Evolutionary conservation across 2,329 filamentous ascomycete species (phyloP).

Genomic region (Arthrobotrys megalospora): DNA sequence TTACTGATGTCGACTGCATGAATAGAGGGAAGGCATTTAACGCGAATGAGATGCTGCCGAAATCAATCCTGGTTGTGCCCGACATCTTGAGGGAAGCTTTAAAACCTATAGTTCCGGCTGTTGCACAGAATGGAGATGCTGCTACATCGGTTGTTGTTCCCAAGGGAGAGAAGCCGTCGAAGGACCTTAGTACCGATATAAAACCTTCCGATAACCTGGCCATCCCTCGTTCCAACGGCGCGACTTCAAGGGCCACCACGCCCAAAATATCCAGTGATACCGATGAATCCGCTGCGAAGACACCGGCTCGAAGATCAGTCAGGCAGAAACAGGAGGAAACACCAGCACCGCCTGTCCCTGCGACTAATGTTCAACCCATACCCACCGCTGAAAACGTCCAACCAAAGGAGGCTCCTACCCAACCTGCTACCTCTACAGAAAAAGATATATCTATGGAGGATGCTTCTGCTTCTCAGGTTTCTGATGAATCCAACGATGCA

Average conservation of each 20-base stretch:
- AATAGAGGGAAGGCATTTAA: conserved; percentile 59
- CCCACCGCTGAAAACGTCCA: background rate
- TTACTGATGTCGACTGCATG: conserved; percentile 44
- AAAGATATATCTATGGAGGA: conserved; percentile 16
- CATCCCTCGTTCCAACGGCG: conserved; percentile 16
- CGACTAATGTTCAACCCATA: background rate
- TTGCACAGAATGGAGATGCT: conserved; percentile 30
- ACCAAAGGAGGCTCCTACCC: conserved; percentile 9
- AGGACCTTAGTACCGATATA: background rate
- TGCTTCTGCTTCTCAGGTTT: conserved; percentile 9
- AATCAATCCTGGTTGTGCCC: conserved; percentile 39
- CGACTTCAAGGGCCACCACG: conserved; percentile 24
- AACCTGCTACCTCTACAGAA: background rate
- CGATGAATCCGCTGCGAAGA: conserved; percentile 34
- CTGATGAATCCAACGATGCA: conserved; percentile 6
- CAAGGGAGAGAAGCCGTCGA: conserved; percentile 19
- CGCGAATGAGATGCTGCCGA: conserved; percentile 58
- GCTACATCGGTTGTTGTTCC: background rate
- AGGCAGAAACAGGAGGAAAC: conserved; percentile 40
- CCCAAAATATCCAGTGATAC: conserved; percentile 25
- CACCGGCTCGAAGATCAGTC: conserved; percentile 36
- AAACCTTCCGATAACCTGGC: conserved; percentile 24
- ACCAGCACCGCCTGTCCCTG: background rate
- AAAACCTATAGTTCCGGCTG: conserved; percentile 44
- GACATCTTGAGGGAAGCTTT: conserved; percentile 40